phyloP scores from a whole-genome alignment of 2,329 filamentous ascomycete genomes.

The Scedosporium boydii region DNA sequence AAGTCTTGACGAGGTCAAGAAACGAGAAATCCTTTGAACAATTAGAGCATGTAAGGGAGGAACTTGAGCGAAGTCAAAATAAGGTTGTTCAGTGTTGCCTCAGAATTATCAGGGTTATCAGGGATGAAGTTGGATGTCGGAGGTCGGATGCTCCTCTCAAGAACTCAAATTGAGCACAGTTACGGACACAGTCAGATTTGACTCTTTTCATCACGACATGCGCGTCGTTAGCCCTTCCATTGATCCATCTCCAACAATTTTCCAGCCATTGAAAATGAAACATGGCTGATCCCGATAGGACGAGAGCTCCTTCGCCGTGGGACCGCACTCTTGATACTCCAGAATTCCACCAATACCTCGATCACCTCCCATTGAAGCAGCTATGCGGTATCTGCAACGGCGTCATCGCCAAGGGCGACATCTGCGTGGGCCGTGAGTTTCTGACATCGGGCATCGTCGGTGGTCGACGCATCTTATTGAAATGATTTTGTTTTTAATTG shows the following conservation, averaged over 20 bases:
- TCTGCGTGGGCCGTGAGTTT: not conserved
- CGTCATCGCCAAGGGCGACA: not conserved
- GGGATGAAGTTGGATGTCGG: no score
- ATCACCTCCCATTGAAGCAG: not conserved
- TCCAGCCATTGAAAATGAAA: not conserved
- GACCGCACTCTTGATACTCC: not conserved
- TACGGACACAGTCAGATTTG: no score
- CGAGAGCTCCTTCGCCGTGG: not conserved
- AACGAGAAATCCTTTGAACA: no score
- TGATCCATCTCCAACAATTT: not conserved
- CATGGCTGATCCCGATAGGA: not conserved
- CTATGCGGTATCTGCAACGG: not conserved
- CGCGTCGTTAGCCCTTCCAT: not conserved
- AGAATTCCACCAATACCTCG: not conserved
- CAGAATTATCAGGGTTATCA: no score
- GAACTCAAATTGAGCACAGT: no score
- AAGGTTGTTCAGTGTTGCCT: no score
- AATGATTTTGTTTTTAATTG: not conserved
- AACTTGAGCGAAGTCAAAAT: no score
- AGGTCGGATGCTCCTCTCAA: no score
- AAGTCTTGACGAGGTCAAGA: no score
- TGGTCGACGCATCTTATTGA: not conserved
- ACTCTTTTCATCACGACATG: not conserved
- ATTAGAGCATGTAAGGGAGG: no score
- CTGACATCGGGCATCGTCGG: not conserved